These are phyloP conservation scores for Henningerozyma blattae DNA, from an alignment of 805 yeast species.

Conservation along the genomic window DNA sequence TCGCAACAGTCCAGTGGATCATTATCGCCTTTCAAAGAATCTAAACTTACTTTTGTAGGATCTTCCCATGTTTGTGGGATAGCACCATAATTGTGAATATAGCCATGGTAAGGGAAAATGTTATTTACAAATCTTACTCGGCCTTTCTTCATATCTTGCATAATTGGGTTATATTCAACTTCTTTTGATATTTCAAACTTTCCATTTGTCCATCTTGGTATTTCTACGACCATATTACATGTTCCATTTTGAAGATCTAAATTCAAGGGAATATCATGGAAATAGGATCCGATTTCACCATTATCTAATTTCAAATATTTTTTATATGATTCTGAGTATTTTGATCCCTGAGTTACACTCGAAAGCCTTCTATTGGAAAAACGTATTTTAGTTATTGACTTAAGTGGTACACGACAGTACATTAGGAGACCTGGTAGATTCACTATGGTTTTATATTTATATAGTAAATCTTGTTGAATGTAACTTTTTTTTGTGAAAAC, in stretches of 20 bases:
- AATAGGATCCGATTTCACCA: slow-evolving; percentile 44
- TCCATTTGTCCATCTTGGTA: slow-evolving; percentile 74
- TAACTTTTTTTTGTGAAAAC: too few species aligned
- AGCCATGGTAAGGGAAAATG: slow-evolving; percentile 74
- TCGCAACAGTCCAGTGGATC: slow-evolving; percentile 95
- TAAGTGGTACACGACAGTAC: too few species aligned
- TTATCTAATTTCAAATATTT: slow-evolving; percentile 32
- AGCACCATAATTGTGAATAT: slow-evolving; percentile 81
- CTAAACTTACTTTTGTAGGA: slow-evolving; percentile 36
- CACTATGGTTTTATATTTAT: too few species aligned
- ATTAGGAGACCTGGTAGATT: too few species aligned
- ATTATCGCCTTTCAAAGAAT: slow-evolving; percentile 63
- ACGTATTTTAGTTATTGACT: too few species aligned
- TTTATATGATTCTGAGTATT: slow-evolving; percentile 29
- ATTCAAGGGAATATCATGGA: slow-evolving; percentile 60
- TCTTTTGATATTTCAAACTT: slow-evolving; percentile 65
- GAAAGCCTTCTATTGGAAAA: slow-evolving; percentile 7
- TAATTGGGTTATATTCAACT: slow-evolving; percentile 56
- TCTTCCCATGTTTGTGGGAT: slow-evolving; percentile 97
- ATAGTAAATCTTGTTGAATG: too few species aligned
- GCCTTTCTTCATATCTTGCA: slow-evolving; percentile 70
- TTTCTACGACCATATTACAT: slow-evolving; percentile 61
- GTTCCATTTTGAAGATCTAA: slow-evolving; percentile 31
- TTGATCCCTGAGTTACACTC: slow-evolving; percentile 24
- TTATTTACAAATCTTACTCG: slow-evolving; percentile 65